Base-by-base conservation (phyloP, 2,329 filamentous ascomycete genomes). In the Dendryphion nanum region DNA sequence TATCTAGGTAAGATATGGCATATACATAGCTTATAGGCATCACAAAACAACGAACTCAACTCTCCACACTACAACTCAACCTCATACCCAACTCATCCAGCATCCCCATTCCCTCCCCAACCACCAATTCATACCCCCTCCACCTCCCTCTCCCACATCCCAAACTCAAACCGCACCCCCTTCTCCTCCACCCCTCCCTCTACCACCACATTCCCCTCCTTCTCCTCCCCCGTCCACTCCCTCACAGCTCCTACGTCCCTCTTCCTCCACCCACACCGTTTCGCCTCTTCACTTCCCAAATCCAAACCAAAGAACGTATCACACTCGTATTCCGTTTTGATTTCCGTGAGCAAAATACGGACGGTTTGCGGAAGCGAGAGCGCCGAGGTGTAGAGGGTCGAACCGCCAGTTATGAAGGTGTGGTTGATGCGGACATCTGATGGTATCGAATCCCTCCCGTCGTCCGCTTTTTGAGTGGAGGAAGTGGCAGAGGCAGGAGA, bases 321-420 rank as follows among this genome's bases (percentile, higher is more conserved):
- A 57, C 86, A 90, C 40, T 85, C 83, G 66, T 82, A 91, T 33
- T 87, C 84, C 3, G 68, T 70, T 47, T 76, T 57, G 23, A 94
- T 77, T 47, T 78, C 75, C 35, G 87, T 93, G 48, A 91, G 69
- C 44, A 93, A 65, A 38, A 93, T 76, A 28, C 82, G 70, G 52
- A 71, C 75, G 29, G 81, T 73, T 61, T 81, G 74, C 29, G 66
- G 59, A 40, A 81, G 54, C 50, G 69, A 61, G 57, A 97, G 71
- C 12, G 88, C 83, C 16, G 82, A 77, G 26, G 71, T 73, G 67
- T 97, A 98, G 48, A 97, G 83, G 69, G 89, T 85, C 39, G 82
- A 86, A 4, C 93, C 93, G 17, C 93, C 93, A 55, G 98, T 96
- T 30, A 97, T 79, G 65, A 90, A 97, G 3, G 89, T 75, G 7